Evolutionary conservation across 2,329 filamentous ascomycete genomes (phyloP).

Genomic region (Xenosphaeropsis pyriputrescens): DNA sequence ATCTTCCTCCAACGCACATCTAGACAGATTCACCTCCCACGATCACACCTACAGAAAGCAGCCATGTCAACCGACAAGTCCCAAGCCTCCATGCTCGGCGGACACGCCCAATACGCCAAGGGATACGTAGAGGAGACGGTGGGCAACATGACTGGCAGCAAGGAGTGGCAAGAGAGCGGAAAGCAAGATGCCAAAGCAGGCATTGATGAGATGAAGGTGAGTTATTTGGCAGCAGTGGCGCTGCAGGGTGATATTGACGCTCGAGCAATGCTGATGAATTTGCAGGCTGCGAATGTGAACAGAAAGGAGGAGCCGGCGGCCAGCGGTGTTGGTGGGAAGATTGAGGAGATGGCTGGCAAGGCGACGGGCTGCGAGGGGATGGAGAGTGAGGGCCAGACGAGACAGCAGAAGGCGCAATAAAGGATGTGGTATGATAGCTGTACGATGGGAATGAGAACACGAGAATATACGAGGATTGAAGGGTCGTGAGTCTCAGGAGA

Average conservation of each 20-base stretch:
- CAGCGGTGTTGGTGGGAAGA: constrained; percentile 28
- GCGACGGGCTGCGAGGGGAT: constrained; percentile 55
- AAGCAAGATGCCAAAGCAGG: constrained; percentile 49
- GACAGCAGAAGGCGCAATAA: constrained; percentile 14
- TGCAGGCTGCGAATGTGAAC: constrained; percentile 5
- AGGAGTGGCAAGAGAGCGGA: constrained; percentile 48
- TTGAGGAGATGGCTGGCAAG: constrained; percentile 50
- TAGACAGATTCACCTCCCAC: too few species aligned
- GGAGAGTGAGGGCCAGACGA: constrained; percentile 44
- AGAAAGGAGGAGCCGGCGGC: constrained; percentile 6
- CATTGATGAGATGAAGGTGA: constrained; percentile 36
- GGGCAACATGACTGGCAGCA: constrained; percentile 44
- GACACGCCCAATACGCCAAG: constrained; percentile 55
- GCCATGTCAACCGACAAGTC: constrained; percentile 12
- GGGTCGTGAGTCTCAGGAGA: too few species aligned
- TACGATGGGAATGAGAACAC: too few species aligned
- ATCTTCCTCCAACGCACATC: too few species aligned
- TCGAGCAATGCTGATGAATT: background rate
- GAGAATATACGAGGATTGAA: too few species aligned
- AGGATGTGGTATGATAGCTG: background rate
- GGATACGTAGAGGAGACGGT: constrained; percentile 42
- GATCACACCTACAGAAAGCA: background rate
- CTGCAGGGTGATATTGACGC: too few species aligned
- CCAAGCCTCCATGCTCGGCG: constrained; percentile 40
- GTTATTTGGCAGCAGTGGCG: background rate